Evolutionary conservation across 2,329 filamentous ascomycete species (phyloP), one percentile per base, ranked within the genome.

Genomic region (Myriangium duriaei): DNA sequence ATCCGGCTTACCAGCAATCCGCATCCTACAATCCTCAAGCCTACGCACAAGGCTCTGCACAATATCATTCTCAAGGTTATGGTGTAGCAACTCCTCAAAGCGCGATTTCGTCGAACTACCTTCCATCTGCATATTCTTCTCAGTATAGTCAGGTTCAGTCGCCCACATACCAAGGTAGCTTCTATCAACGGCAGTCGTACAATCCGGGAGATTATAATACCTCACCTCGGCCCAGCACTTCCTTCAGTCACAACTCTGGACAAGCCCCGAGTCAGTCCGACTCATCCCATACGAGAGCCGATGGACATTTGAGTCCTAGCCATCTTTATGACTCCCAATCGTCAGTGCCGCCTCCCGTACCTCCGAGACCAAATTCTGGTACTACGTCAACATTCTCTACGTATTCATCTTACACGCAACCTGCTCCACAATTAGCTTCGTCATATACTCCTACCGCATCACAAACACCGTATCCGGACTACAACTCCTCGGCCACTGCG

Each of bases 51-150:
- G 58, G 63, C 10, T 56, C 61, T 15, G 67, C 54, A 57, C 67
- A 71, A 30, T 88, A 87, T 59, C 88, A 87, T 52, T 81, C 83
- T 2, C 72, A 80, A 54, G 64, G 68, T 26, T 88, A 69, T 41
- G 58, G 54, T 36, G 47, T 59, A 15, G 56, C 53, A 38, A 47
- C 56, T 34, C 51, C 56, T 28, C 35, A 30, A 11, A 39, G 26
- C 9, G 21, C 36, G 11, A 40, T 30, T 21, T 32, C 31, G 13
- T 40, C 36, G 11, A 18, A 34, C 29, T 50, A 50, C 39, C 47
- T 47, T 36, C 41, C 48, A 5, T 43, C 50, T 5, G 46, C 49
- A 5, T 54, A 50, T 40, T 36, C 46, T 4, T 47, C 50, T 30
- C 37, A 42, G 12, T 39, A 41, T 11, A 37, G 48, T 32, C 41